Evolutionary conservation across 768 basidiomycete species (phyloP), one percentile per base, ranked within the genome.

Genomic region (Boletus sensibilis): DNA sequence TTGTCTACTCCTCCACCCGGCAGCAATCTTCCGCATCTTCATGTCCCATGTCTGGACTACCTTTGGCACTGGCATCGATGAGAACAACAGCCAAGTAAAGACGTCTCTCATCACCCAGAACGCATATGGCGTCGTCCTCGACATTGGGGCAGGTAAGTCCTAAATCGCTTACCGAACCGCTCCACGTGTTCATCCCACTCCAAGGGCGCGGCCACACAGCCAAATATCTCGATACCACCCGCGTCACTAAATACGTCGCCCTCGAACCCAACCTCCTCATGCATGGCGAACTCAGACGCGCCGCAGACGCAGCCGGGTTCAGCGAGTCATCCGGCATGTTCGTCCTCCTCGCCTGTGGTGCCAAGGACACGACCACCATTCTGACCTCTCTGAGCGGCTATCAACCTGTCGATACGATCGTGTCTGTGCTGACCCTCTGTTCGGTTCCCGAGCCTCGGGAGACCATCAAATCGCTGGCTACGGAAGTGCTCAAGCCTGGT

Each of bases 261-360:
- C 68, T 91, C 6, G 89, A 91, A 63, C 89, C 90, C 6, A 91
- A 90, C 61, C 52, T 59, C 5, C 69, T 74, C 52, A 88, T 90
- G 87, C 87, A 90, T 63, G 53, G 72, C 5, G 64, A 75, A 18
- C 79, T 92, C 35, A 79, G 83, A 25, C 66, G 63, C 2, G 65
- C 68, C 5, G 88, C 87, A 4, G 66, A 71, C 27, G 65, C 69
- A 3, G 79, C 75, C 6, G 87, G 87, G 1, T 87, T 78, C 65
- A 70, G 52, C 11, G 85, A 87, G 60, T 69, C 70, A 18, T 75
- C 78, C 16, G 82, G 82, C 3, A 76, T 79, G 0, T 72, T 90
- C 2, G 40, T 82, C 43, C 79, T 92, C 55, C 78, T 90, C 12
- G 63, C 81, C 0, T 86, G 79, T 64, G 86, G 86, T 16, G 87